Conservation (phyloP, 305 asterid species). For the Rubia tinctorum region DNA sequence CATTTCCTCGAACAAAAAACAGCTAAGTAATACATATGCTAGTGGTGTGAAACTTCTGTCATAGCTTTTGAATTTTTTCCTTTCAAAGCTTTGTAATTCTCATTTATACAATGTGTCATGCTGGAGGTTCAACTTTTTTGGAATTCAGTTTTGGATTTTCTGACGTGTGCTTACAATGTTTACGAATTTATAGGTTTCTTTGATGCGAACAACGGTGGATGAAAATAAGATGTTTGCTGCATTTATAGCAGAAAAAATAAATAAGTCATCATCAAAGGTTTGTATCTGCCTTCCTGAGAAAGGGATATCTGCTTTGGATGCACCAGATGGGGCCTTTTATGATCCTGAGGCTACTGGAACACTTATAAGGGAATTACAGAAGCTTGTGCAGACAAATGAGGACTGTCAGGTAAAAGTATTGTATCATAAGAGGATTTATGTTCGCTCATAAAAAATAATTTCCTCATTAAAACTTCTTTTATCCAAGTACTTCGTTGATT, state of each 20-base stretch:
- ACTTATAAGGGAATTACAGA: slow-evolving; percentile 64
- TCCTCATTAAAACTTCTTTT: slow-evolving; percentile 7
- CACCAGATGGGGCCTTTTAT: slow-evolving; percentile 70
- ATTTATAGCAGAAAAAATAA: slow-evolving; percentile 82
- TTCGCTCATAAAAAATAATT: neutral
- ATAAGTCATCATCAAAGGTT: slow-evolving; percentile 66
- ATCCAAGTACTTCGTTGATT: slow-evolving; percentile 1
- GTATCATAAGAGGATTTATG: slow-evolving; percentile 22
- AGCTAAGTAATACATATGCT: neutral
- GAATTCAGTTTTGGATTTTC: neutral
- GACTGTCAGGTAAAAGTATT: slow-evolving; percentile 59
- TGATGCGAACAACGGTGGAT: slow-evolving; percentile 76
- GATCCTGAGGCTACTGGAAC: slow-evolving; percentile 75
- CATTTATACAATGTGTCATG: neutral
- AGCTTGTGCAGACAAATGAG: slow-evolving; percentile 52
- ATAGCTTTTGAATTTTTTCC: no score
- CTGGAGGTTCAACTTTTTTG: neutral
- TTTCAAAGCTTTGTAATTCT: neutral
- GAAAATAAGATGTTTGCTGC: slow-evolving; percentile 79
- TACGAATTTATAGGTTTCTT: slow-evolving; percentile 52
- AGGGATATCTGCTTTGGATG: slow-evolving; percentile 93
- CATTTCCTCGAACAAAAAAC: neutral
- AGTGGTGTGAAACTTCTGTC: neutral
- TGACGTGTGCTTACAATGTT: slow-evolving; percentile 12
- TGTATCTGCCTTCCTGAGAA: slow-evolving; percentile 78